Conservation (phyloP, 495 filamentous ascomycete genomes). For the Trichodelitschia bisporula region DNA sequence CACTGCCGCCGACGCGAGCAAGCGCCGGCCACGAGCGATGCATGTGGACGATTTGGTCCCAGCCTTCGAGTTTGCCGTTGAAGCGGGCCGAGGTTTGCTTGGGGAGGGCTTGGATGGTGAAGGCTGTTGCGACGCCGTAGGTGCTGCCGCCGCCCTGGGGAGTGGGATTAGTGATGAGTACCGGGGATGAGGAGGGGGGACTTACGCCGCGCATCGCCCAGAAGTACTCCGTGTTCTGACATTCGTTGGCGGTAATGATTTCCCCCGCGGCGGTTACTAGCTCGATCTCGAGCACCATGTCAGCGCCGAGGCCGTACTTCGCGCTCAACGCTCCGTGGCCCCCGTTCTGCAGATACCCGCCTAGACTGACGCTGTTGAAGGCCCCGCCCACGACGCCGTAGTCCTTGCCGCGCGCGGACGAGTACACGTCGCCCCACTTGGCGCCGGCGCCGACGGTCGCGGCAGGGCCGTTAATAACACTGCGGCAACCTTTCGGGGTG, state of each 20-base stretch:
- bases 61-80: too few species aligned
- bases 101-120: too few species aligned
- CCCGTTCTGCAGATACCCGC: not conserved
- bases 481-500: not conserved
- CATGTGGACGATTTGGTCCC: too few species aligned
- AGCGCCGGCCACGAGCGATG: too few species aligned
- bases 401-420: not conserved
- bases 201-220: slow-evolving; percentile 1
- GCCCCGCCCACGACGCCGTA: not conserved
- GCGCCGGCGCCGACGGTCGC: not conserved
- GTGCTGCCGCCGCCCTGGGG: not conserved
- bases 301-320: not conserved
- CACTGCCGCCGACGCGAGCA: too few species aligned
- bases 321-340: not conserved
- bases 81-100: too few species aligned
- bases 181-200: not conserved
- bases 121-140: slow-evolving; percentile 1
- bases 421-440: not conserved
- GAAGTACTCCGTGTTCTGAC: not conserved
- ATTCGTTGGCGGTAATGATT: not conserved
- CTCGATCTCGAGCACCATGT: not conserved
- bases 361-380: not conserved
- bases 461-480: not conserved
- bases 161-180: not conserved
- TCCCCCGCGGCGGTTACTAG: not conserved